These are phyloP conservation scores for Phytophthora fragariaefolia DNA, from an alignment of 352 stramenopile genomes.

Conservation along the genomic window DNA sequence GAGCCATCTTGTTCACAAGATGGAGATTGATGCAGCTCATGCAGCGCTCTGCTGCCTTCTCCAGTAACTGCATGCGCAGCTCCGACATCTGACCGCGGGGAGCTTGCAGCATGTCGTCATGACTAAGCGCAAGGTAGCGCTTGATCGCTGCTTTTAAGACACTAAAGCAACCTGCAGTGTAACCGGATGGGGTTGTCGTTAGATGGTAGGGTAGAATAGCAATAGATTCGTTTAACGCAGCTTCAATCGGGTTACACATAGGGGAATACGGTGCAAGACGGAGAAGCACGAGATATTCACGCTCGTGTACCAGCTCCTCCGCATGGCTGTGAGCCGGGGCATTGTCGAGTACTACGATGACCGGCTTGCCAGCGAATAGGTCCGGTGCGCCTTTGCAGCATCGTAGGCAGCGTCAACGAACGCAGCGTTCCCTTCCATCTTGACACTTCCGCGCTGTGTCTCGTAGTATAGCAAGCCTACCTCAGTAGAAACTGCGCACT, in stretches of 20 bases:
- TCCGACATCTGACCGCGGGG: not conserved
- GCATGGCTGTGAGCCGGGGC: conserved; percentile 1
- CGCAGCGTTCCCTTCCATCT: conserved; percentile 1
- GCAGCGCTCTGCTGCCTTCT: not conserved
- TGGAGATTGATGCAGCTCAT: not conserved
- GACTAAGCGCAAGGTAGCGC: not conserved
- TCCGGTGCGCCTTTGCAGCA: not conserved
- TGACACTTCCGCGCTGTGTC: not conserved
- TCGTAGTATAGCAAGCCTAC: conserved; percentile 1
- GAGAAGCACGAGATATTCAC: conserved; percentile 8
- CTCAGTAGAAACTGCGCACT: conserved; percentile 6
- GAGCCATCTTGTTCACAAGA: not conserved
- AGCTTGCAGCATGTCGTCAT: not conserved
- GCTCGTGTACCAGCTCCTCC: not conserved
- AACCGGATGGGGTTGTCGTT: not conserved
- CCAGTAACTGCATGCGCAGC: conserved; percentile 1
- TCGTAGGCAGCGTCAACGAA: conserved; percentile 4
- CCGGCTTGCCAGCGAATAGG: not conserved
- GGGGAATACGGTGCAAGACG: conserved; percentile 8
- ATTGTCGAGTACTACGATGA: conserved; percentile 14
- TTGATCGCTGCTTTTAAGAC: conserved; percentile 3
- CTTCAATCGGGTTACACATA: conserved; percentile 29
- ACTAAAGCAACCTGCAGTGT: conserved; percentile 1
- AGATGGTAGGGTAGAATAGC: not conserved
- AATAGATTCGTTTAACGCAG: not conserved